phyloP scores from a whole-genome alignment of 2,329 filamentous ascomycete genomes.

The Pseudomassariella vexata region DNA sequence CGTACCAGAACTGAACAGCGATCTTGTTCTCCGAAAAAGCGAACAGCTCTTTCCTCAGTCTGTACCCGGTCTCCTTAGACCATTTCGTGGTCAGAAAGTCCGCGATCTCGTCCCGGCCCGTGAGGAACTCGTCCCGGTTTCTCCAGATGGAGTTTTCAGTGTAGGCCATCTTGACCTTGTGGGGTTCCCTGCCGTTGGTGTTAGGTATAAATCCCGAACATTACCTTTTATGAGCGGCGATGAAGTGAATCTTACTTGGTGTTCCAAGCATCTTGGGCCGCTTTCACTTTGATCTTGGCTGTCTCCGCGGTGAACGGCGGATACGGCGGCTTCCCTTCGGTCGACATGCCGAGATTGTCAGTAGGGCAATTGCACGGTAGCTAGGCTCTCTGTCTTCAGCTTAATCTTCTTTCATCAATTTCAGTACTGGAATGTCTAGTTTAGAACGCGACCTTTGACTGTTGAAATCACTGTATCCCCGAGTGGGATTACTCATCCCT shows the following conservation, averaged over 20 bases:
- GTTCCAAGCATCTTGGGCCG: constrained; percentile 80
- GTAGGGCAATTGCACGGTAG: too few relatives aligned
- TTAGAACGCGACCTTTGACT: too few relatives aligned
- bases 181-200: constrained; percentile 61
- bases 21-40: constrained; percentile 64
- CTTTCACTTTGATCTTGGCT: constrained; percentile 73
- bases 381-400: too few relatives aligned
- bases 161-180: constrained; percentile 63
- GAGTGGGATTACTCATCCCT: too few relatives aligned
- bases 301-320: constrained; percentile 73
- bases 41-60: constrained; percentile 78
- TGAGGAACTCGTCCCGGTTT: constrained; percentile 66
- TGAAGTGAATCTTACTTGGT: constrained; percentile 49
- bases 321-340: constrained; percentile 32
- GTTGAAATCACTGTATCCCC: too few relatives aligned
- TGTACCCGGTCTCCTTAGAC: constrained; percentile 65
- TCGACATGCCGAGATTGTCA: too few relatives aligned
- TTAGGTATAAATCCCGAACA: too few relatives aligned
- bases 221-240: too few relatives aligned
- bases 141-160: constrained; percentile 75
- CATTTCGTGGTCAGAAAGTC: constrained; percentile 69
- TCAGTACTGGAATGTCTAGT: too few relatives aligned
- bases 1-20: constrained; percentile 89
- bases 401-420: too few relatives aligned
- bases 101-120: constrained; percentile 62